Percentiles rank a stretch among this genome's conserved stretches.
Evolutionary conservation across 2,329 filamentous ascomycete species (phyloP).

Genomic region (Sporothrix euskadiensis): DNA sequence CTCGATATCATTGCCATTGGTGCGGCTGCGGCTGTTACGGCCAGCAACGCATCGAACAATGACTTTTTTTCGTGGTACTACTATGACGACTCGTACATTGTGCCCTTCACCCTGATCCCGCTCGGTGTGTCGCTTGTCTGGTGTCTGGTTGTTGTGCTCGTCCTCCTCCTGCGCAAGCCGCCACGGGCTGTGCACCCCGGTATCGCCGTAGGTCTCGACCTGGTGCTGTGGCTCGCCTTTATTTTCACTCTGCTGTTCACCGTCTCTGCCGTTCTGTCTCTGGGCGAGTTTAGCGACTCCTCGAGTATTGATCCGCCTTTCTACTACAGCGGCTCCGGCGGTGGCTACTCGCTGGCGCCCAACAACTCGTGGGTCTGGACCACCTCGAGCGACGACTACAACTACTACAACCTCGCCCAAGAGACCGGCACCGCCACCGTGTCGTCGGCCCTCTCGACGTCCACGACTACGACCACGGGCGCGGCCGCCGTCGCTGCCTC

Average conservation of each 20-base stretch:
- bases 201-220: slow-evolving; percentile 29
- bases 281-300: background rate
- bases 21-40: background rate
- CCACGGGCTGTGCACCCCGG: slow-evolving; percentile 29
- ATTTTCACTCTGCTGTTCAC: slow-evolving; percentile 10
- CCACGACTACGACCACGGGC: background rate
- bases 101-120: slow-evolving; percentile 19
- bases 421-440: background rate
- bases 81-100: background rate
- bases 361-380: slow-evolving; percentile 32
- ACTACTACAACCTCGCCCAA: slow-evolving; percentile 1
- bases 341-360: slow-evolving; percentile 21
- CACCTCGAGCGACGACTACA: background rate
- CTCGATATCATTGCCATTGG: slow-evolving; percentile 27
- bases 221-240: slow-evolving; percentile 30
- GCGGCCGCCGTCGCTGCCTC: background rate
- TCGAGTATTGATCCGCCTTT: background rate
- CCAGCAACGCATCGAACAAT: background rate
- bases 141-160: slow-evolving; percentile 22
- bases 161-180: slow-evolving; percentile 21
- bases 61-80: background rate
- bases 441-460: background rate
- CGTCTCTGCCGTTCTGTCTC: background rate
- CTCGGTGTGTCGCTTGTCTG: slow-evolving; percentile 21
- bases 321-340: background rate